Percentiles rank a stretch among this genome's conserved stretches.
These are phyloP conservation scores for Pisolithus tinctorius DNA, from an alignment of 768 basidiomycete species.

Conservation along the genomic window DNA sequence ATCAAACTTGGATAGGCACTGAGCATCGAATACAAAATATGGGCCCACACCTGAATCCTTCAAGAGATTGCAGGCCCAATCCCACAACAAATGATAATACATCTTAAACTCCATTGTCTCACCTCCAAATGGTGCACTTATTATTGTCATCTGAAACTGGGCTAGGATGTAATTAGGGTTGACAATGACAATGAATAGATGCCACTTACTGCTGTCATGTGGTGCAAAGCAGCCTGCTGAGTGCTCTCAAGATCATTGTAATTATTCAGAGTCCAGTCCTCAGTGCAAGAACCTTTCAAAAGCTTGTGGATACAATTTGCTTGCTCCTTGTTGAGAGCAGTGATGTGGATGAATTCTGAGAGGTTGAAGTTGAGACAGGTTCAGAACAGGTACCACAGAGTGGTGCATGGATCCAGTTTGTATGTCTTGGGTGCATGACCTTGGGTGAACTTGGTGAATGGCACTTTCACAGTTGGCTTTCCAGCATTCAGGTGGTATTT, in stretches of 20 bases:
- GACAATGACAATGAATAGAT: not conserved
- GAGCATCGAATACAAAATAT: not conserved
- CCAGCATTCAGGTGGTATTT: no score
- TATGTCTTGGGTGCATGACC: no score
- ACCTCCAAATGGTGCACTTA: no score
- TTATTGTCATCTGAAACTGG: no score
- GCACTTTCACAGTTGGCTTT: no score
- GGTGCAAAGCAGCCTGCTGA: not conserved
- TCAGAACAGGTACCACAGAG: no score
- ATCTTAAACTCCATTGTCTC: not conserved
- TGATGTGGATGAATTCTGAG: not conserved
- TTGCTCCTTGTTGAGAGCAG: constrained; percentile 1
- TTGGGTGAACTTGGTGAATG: no score
- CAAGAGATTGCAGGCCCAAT: not conserved
- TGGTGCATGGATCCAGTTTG: no score
- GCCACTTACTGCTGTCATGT: constrained; percentile 1
- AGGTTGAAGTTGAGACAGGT: no score
- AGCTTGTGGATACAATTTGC: constrained; percentile 6
- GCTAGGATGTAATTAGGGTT: no score
- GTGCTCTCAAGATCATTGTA: not conserved
- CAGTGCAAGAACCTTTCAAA: not conserved
- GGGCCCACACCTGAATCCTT: not conserved
- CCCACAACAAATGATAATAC: not conserved
- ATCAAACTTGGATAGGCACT: not conserved
- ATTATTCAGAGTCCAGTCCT: no score